Evolutionary conservation across 441 rosid genomes (phyloP), one percentile per base, ranked within the genome.

Genomic region (Codiaeum variegatum): DNA sequence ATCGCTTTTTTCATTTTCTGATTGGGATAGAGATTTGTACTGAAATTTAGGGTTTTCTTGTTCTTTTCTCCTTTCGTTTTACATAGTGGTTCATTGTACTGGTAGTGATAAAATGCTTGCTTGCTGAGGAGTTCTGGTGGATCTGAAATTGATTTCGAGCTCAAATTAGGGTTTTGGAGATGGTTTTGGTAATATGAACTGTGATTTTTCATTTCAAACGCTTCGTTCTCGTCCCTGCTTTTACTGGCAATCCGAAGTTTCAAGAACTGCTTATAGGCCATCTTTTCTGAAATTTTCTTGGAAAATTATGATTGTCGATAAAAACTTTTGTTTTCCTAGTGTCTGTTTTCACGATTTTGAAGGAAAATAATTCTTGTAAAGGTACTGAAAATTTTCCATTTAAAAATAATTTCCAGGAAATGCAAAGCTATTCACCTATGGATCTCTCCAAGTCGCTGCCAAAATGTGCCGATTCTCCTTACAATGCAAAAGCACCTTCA

Each of bases 161-260:
- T 65, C 46, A 56, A 75, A 21, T 79, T 82, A 74, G 81, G 81
- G 80, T 66, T 84, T 72, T 24, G 61, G 56, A n/a, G 71, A 88
- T 86, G 87, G 84, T 81, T 80, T 76, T 75, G 89, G 90, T 86
- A 78, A 36, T 58, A 15, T 64, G 56, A 66, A 26, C 72, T 51
- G 32, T 32, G 23, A 40, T 16, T 61, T 63, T 65, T 31, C 42
- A 3, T 67, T 68, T 56, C n/a, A 42, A 28, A 74, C 51, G 31
- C 9, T 28, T 62, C 10, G 19, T 66, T 70, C 49, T 9, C 65
- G 34, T 36, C 11, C 32, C 13, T 54, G 19, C 62, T 54, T 36
- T 51, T 46, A 46, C 38, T 13, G 15, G 42, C n/a, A 63, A 51
- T 40, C 15, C 3, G 2, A 52, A 52, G 58, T 52, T 52, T 52